Base-by-base conservation (phyloP, 495 filamentous ascomycete genomes). In the Bryoglossum gracile region DNA sequence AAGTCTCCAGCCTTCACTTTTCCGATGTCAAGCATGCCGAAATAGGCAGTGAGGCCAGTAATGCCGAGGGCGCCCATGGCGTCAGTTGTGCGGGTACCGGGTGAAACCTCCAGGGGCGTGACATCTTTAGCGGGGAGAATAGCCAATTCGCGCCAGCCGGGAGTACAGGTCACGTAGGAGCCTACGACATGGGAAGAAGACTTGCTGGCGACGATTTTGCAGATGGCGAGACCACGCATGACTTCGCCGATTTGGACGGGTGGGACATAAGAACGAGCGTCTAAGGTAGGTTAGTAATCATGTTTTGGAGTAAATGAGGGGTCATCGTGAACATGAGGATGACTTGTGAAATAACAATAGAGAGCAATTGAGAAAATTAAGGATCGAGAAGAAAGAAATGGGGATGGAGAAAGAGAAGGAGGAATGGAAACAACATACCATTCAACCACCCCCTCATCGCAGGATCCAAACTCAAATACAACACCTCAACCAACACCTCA, bases 361-460 rank as follows among this genome's bases (percentile, higher is more conserved):
- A n/a, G n/a, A n/a, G n/a, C n/a, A n/a, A n/a, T n/a, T n/a, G n/a
- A n/a, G n/a, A n/a, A n/a, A n/a, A n/a, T n/a, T n/a, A n/a, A n/a
- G n/a, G n/a, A n/a, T n/a, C n/a, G n/a, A n/a, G n/a, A n/a, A n/a
- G n/a, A n/a, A n/a, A n/a, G n/a, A n/a, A n/a, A n/a, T n/a, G n/a
- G n/a, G n/a, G n/a, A n/a, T n/a, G n/a, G 43, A 38, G 38, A 41
- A 8, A n/a, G 5, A 19, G 18, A 18, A 25, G 3, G 25, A 14
- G 30, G 36, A 41, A n/a, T 19, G 9, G 19, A n/a, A 14, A 26
- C 3, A 10, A 51, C 56, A 33, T 24, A 71, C 67, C 69, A 24
- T 66, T 59, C 0, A 92, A 72, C 86, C 84, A 89, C 52, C 79
- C 77, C 49, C 86, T 74, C 79, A 89, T 87, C n/a, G 84, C 83